These are phyloP conservation scores for Solidago caesia DNA, from an alignment of 129 eudicot species.

Conservation along the genomic window DNA sequence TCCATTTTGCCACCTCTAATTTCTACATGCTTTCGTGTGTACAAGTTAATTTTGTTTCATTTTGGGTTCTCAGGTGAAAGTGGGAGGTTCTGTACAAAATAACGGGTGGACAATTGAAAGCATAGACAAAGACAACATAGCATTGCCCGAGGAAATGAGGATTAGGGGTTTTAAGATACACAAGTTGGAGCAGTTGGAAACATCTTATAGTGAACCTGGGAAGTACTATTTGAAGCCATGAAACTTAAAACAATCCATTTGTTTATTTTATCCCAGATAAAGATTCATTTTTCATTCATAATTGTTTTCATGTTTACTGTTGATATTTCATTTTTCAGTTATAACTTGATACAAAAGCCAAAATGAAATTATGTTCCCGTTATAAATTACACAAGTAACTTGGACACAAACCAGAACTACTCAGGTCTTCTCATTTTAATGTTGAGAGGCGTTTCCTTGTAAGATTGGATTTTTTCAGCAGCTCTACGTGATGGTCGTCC, in stretches of 20 bases:
- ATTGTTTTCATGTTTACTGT: no score
- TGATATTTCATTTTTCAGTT: neutral
- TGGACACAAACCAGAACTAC: constrained; percentile 24
- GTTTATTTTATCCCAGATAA: neutral
- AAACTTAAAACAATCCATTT: constrained; percentile 11
- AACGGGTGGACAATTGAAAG: constrained; percentile 76
- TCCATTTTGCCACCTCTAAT: neutral
- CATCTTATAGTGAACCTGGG: constrained; percentile 59
- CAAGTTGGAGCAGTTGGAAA: constrained; percentile 78
- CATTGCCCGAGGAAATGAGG: constrained; percentile 74
- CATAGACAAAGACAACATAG: constrained; percentile 59
- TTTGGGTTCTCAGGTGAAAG: constrained; percentile 58
- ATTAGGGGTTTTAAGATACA: constrained; percentile 80
- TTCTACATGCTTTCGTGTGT: neutral
- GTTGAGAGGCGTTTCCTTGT: constrained; percentile 66
- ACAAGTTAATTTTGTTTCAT: neutral
- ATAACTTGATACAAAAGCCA: constrained; percentile 1
- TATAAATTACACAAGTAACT: neutral
- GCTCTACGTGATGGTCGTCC: constrained; percentile 34
- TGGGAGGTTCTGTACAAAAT: constrained; percentile 66
- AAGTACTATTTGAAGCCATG: constrained; percentile 54
- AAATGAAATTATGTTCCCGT: neutral
- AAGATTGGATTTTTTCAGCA: constrained; percentile 57
- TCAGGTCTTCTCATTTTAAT: constrained; percentile 66
- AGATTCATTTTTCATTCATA: neutral